Percentiles rank a stretch among this genome's conserved stretches.
Evolutionary conservation across 805 yeast species (phyloP).

Genomic region (Lachancea thermotolerans): DNA sequence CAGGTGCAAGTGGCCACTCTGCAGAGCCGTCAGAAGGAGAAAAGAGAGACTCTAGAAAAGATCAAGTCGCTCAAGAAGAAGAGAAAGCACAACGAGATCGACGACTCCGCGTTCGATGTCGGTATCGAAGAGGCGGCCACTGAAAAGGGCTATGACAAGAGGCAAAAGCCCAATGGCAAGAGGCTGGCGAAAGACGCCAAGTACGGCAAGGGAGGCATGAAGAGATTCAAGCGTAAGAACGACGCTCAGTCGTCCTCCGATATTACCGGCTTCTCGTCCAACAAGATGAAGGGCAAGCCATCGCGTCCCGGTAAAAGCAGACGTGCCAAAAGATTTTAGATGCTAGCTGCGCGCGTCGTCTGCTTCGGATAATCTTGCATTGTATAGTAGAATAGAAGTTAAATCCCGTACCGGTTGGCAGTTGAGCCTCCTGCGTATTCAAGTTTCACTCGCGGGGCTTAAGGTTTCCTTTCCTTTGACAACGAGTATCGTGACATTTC

Average conservation of each 20-base stretch:
- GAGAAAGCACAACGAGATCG: slow-evolving; percentile 69
- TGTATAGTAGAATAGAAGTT: slow-evolving; percentile 2
- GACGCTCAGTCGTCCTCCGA: slow-evolving; percentile 68
- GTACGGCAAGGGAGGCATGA: slow-evolving; percentile 74
- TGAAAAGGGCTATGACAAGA: slow-evolving; percentile 34
- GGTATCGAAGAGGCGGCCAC: slow-evolving; percentile 81
- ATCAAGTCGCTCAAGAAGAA: slow-evolving; percentile 87
- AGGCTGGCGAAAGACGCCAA: slow-evolving; percentile 65
- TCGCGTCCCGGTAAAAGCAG: slow-evolving; percentile 51
- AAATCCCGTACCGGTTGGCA: neutral
- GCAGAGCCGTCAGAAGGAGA: slow-evolving; percentile 89
- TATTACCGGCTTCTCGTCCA: slow-evolving; percentile 47
- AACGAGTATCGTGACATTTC: neutral
- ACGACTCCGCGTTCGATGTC: slow-evolving; percentile 55
- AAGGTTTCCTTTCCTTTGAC: neutral
- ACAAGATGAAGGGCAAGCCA: slow-evolving; percentile 46
- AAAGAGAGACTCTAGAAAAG: slow-evolving; percentile 82
- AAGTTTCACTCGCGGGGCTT: neutral
- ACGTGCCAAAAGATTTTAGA: slow-evolving; percentile 33
- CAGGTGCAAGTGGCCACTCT: slow-evolving; percentile 91
- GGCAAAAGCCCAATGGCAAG: slow-evolving; percentile 54
- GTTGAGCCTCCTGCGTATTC: neutral
- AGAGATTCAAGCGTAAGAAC: slow-evolving; percentile 65
- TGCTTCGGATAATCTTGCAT: slow-evolving; percentile 1
- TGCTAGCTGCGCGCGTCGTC: neutral